A percentile compares a stretch with the other conserved stretches of the same genome.
Evolutionary conservation across 371 early-diverging fungal genomes (phyloP).

Genomic region (Massospora cicadina): DNA sequence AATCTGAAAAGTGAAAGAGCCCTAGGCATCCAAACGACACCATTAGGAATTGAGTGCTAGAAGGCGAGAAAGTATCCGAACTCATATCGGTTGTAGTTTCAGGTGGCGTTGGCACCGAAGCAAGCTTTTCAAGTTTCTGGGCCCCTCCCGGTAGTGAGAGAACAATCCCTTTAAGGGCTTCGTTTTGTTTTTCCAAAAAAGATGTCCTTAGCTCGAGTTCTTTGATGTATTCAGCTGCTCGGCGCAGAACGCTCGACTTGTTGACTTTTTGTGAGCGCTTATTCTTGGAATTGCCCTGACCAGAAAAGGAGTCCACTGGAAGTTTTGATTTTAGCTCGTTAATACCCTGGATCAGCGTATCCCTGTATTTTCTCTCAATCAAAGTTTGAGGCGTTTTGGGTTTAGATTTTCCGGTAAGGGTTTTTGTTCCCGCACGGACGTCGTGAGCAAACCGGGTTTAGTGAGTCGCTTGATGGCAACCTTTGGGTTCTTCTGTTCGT

Average conservation of each 20-base stretch:
- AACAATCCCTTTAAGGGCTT: neutral
- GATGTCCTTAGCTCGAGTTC: neutral
- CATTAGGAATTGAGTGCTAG: neutral
- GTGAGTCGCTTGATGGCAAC: neutral
- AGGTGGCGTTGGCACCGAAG: neutral
- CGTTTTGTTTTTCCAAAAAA: neutral
- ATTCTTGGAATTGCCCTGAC: neutral
- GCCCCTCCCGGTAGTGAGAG: neutral
- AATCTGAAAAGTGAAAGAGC: neutral
- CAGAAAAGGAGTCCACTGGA: neutral
- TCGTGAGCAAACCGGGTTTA: neutral
- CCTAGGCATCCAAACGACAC: neutral
- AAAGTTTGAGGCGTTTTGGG: neutral
- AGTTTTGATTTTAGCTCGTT: neutral
- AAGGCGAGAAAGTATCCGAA: neutral
- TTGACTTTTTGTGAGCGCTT: neutral
- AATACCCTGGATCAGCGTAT: neutral
- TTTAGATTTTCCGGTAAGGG: neutral
- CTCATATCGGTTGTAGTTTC: neutral
- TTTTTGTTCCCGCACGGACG: neutral
- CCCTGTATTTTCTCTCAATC: neutral
- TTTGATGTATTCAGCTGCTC: neutral
- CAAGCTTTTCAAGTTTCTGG: neutral
- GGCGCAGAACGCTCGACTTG: neutral
- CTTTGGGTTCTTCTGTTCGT: neutral